Percentiles rank a stretch among this genome's conserved stretches.
Evolutionary conservation across 2,329 filamentous ascomycete species (phyloP).

Genomic region (Apiospora hydei): DNA sequence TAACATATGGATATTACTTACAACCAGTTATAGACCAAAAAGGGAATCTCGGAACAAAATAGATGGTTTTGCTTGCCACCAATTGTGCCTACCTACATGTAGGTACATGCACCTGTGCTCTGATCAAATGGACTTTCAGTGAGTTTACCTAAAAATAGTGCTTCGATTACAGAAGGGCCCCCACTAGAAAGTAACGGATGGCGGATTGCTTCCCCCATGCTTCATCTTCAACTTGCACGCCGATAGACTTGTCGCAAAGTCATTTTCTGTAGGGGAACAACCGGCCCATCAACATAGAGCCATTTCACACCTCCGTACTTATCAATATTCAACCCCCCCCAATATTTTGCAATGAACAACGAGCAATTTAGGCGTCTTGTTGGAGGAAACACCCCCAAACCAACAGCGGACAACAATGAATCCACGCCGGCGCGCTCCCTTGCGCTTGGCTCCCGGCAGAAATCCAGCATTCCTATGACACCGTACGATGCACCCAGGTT

Average conservation of each 20-base stretch:
- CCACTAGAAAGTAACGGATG: not conserved
- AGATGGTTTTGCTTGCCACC: not conserved
- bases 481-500: conserved; percentile 64
- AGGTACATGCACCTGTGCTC: not conserved
- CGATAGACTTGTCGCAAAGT: not conserved
- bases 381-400: conserved; percentile 55
- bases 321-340: not conserved
- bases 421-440: conserved; percentile 50
- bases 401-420: conserved; percentile 52
- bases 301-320: too few species aligned
- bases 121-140: not conserved
- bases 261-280: conserved; percentile 21
- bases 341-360: conserved; percentile 81
- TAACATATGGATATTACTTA: not conserved
- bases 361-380: conserved; percentile 88
- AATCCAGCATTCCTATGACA: conserved; percentile 90
- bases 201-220: not conserved
- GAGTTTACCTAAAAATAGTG: not conserved
- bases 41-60: not conserved
- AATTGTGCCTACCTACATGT: not conserved
- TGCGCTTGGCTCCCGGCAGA: conserved; percentile 77
- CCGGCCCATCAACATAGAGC: conserved; percentile 11
- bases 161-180: conserved; percentile 1
- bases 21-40: not conserved
- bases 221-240: not conserved